These are phyloP conservation scores for cucumber (Cucumis sativus) DNA, from an alignment of 306 rosid genomes.

Conservation along the genomic window DNA sequence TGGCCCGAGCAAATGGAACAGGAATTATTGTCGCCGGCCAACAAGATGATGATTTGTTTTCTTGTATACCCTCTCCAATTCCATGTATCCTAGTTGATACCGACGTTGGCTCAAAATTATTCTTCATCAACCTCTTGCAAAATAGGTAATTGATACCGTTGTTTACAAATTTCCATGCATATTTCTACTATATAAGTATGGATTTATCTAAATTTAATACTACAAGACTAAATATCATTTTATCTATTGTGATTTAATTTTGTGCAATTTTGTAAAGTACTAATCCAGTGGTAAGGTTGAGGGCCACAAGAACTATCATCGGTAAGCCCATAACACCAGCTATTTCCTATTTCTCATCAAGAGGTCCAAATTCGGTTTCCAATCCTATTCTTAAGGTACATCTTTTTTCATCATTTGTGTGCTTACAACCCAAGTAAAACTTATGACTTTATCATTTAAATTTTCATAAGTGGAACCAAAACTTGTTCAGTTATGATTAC, in stretches of 20 bases:
- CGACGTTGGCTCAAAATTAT: conserved; percentile 16
- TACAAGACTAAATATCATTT: too few relatives aligned
- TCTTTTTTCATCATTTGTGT: too few relatives aligned
- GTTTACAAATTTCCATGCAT: too few relatives aligned
- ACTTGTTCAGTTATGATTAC: too few relatives aligned
- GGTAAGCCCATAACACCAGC: conserved; percentile 31
- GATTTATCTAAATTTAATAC: too few relatives aligned
- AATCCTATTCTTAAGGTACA: conserved; percentile 26
- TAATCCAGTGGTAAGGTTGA: conserved; percentile 12
- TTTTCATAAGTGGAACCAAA: too few relatives aligned
- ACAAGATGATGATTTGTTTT: neutral
- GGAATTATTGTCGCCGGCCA: neutral
- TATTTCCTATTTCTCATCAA: conserved; percentile 32
- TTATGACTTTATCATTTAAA: too few relatives aligned
- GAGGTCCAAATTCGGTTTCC: conserved; percentile 43
- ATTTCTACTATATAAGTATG: too few relatives aligned
- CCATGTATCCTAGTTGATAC: conserved; percentile 18
- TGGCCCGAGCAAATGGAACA: neutral
- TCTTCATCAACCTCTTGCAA: neutral
- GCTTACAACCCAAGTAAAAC: too few relatives aligned
- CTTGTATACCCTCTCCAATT: neutral
- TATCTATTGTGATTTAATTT: too few relatives aligned
- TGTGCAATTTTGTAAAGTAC: neutral
- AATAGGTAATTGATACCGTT: too few relatives aligned
- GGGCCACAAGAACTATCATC: conserved; percentile 11